Base-by-base conservation (phyloP, 345 rosid species). In the Salix udensis region DNA sequence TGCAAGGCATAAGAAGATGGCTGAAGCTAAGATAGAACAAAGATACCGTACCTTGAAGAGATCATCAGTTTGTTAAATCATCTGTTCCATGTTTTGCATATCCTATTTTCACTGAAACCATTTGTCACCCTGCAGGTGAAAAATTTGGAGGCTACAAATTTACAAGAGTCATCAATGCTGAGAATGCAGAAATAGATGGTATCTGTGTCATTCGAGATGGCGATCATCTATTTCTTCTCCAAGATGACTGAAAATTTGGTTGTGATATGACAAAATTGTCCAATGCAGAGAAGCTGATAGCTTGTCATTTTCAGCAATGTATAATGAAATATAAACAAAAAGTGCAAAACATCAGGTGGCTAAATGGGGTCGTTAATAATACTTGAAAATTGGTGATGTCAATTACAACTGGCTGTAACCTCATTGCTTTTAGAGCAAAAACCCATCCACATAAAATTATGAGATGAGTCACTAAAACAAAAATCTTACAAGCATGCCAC, bases 161-260 rank as follows among this genome's bases (percentile, higher is more conserved):
- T 80, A 83, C 80, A 36, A 85, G 81, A 82, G 86, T 93, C 60
- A 62, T 84, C 60, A 88, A 85, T 82, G 90, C 80, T 4, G 93
- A 91, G 76, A 91, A 88, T 23, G 91, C 97, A 71, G 97, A 89
- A 83, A 88, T 96, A 80, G 94, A 91, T 78, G 96, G 91, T 79
- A 78, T 87, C 79, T 19, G 77, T 80, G 97, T 93, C 76, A 86
- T 96, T 86, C 87, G 98, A 76, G 99, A 96, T 74, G 96, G 96
- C 76, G 99, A 96, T 86, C 90, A 91, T 82, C 90, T 96, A 86
- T 91, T 85, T 85, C 89, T 92, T 78, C 91, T 84, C 78, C 80
- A 84, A 64, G 79, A 78, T 74, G 83, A 84, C 70, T 65, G 48
- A 80, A 78, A 66, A 70, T 62, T 79, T 65, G 61, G 67, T n/a